These are phyloP conservation scores for Seiridium cupressi DNA, from an alignment of 2,329 filamentous ascomycete genomes.

Conservation along the genomic window DNA sequence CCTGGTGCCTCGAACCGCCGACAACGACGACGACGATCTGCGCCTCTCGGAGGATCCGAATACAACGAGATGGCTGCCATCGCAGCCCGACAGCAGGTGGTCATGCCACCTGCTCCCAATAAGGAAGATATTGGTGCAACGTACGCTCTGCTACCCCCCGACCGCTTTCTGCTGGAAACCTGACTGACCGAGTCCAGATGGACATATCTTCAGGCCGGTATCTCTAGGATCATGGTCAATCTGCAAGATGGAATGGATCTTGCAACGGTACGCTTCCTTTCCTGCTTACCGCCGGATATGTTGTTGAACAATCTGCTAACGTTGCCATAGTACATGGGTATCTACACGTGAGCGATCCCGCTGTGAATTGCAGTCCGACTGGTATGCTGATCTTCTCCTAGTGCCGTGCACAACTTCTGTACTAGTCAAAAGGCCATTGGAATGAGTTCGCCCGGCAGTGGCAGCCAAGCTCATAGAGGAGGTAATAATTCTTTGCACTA, in stretches of 20 bases:
- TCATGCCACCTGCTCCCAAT: slow-evolving; percentile 8
- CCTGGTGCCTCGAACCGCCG: not conserved
- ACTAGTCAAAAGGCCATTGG: slow-evolving; percentile 92
- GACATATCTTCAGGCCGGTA: slow-evolving; percentile 83
- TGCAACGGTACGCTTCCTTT: slow-evolving; percentile 63
- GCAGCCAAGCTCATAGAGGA: slow-evolving; percentile 63
- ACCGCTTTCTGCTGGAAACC: not conserved
- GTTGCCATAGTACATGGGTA: slow-evolving; percentile 75
- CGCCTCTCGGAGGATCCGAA: not conserved
- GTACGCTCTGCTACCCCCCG: not conserved
- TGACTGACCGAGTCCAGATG: slow-evolving; percentile 56
- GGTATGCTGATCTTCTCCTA: slow-evolving; percentile 41
- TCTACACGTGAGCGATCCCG: slow-evolving; percentile 70
- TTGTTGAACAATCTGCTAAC: slow-evolving; percentile 8
- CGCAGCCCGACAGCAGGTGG: not conserved
- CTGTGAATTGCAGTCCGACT: not conserved
- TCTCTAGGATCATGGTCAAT: slow-evolving; percentile 90
- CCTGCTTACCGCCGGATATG: too few species aligned
- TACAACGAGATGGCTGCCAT: not conserved
- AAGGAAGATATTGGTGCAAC: slow-evolving; percentile 7
- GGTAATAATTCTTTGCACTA: slow-evolving; percentile 42
- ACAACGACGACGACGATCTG: not conserved
- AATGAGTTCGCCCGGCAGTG: slow-evolving; percentile 41
- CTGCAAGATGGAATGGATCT: slow-evolving; percentile 92
- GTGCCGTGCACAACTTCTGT: slow-evolving; percentile 96